Evolutionary conservation across 345 rosid genomes (phyloP).

Genomic region (Pseudoturritis turrita): DNA sequence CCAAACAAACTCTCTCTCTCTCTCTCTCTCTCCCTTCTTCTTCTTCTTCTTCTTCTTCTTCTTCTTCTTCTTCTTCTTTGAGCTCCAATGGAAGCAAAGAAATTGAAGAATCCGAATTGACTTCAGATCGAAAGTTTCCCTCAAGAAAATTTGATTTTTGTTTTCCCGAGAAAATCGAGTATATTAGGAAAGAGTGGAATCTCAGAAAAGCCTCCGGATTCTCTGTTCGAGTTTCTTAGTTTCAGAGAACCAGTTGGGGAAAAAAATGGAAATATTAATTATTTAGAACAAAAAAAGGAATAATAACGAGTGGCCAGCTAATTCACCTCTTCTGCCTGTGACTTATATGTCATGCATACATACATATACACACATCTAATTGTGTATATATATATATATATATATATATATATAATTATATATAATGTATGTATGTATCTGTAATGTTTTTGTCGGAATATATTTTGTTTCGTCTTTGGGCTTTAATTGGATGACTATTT

Average conservation of each 20-base stretch:
- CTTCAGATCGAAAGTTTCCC: constrained; percentile 19
- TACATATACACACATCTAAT: neutral
- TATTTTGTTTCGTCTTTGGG: neutral
- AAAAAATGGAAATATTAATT: neutral
- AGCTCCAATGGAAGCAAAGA: neutral
- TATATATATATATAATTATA: neutral
- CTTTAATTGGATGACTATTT: neutral
- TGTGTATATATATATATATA: neutral
- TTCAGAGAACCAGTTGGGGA: constrained; percentile 44
- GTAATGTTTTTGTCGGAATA: neutral
- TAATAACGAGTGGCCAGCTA: constrained; percentile 75
- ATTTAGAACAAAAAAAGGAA: constrained; percentile 20
- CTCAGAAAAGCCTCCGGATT: constrained; percentile 28
- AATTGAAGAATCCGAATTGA: constrained; percentile 21
- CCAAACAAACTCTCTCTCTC: constrained; percentile 7
- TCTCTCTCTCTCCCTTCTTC: neutral
- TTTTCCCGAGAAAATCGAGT: constrained; percentile 28
- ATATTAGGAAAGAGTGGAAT: constrained; percentile 18
- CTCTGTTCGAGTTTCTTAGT: constrained; percentile 28
- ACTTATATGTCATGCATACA: constrained; percentile 7
- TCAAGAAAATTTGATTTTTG: neutral
- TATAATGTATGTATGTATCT: too few relatives aligned
- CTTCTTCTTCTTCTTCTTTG: constrained; percentile 10
- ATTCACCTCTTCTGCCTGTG: constrained; percentile 35
- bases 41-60: too few relatives aligned